A percentile compares a stretch with the other conserved stretches of the same genome.
Evolutionary conservation across 106 monocot genomes (phyloP).

Genomic region (Apostasia shenzhenica): DNA sequence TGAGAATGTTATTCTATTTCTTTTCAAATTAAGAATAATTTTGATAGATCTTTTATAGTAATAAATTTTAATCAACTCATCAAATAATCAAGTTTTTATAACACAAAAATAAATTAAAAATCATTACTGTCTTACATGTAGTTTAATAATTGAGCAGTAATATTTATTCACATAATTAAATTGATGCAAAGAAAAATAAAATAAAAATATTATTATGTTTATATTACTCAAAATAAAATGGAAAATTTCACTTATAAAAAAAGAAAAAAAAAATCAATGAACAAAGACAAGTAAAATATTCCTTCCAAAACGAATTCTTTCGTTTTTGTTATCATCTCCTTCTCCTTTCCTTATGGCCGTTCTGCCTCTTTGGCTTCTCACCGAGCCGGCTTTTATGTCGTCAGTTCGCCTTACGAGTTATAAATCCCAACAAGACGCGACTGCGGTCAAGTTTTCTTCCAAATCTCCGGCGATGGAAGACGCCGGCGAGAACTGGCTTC

Average conservation of each 20-base stretch:
- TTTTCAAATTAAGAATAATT: too few relatives aligned
- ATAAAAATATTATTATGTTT: too few relatives aligned
- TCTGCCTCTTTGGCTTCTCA: background rate
- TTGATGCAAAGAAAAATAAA: too few relatives aligned
- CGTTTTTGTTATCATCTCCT: background rate
- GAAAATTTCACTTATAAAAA: background rate
- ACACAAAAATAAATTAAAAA: too few relatives aligned
- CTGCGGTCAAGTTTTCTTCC: background rate
- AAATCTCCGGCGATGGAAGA: background rate
- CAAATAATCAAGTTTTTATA: too few relatives aligned
- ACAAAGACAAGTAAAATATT: background rate
- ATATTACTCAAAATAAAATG: too few relatives aligned
- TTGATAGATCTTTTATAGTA: too few relatives aligned
- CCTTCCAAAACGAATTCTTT: background rate
- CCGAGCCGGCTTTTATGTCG: background rate
- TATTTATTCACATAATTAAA: too few relatives aligned
- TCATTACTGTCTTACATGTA: too few relatives aligned
- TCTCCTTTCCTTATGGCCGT: background rate
- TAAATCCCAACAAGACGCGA: background rate
- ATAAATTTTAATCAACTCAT: too few relatives aligned
- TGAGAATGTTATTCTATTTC: too few relatives aligned
- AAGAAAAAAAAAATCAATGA: background rate
- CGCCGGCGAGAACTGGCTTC: background rate
- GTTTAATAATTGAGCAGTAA: too few relatives aligned
- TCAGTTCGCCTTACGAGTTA: background rate